These are phyloP conservation scores for Xylaria cubensis DNA, from an alignment of 495 filamentous ascomycete genomes.

Conservation along the genomic window DNA sequence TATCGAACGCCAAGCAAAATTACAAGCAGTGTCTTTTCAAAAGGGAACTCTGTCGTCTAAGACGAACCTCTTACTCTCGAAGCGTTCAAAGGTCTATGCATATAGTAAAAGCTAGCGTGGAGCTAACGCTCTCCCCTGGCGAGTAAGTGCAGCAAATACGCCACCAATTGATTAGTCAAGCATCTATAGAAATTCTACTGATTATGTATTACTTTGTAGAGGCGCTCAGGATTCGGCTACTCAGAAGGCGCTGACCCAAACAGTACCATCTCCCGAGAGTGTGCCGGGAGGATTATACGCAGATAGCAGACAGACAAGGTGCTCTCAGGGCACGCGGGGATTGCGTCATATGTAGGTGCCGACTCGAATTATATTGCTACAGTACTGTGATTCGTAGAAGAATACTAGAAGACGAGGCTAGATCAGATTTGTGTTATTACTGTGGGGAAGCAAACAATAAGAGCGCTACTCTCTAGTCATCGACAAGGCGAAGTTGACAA, in stretches of 20 bases:
- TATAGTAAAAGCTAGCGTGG: neutral
- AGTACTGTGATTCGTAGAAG: too few relatives aligned
- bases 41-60: neutral
- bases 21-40: neutral
- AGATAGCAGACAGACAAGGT: neutral
- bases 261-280: neutral
- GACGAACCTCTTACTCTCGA: neutral
- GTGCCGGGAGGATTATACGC: neutral
- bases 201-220: too few relatives aligned
- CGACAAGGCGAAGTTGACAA: constrained; percentile 20
- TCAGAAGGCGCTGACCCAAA: too few relatives aligned
- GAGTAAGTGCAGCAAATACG: neutral
- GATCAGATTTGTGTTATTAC: neutral
- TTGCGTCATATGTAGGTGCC: neutral
- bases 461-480: neutral
- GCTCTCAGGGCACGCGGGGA: neutral
- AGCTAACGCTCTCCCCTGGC: neutral
- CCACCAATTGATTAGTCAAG: neutral
- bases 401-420: neutral
- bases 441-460: too few relatives aligned
- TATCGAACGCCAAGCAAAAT: neutral
- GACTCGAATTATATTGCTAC: neutral
- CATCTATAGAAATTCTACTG: neutral
- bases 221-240: too few relatives aligned
- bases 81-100: neutral